Evolutionary conservation across 1,284 basidiomycete genomes (phyloP).

Genomic region (Macrocystidia cucumis): DNA sequence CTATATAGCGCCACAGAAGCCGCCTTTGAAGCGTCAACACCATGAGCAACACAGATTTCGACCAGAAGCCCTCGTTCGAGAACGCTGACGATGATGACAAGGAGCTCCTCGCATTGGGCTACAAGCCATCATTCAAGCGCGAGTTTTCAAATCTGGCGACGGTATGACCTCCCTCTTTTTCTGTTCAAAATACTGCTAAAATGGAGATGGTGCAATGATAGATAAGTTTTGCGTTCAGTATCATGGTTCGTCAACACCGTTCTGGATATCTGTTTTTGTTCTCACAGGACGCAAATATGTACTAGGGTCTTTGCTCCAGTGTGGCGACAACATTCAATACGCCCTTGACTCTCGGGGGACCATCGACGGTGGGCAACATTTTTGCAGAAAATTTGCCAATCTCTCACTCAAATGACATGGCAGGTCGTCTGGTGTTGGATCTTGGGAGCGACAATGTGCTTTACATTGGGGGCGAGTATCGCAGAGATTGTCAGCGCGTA

Average conservation of each 20-base stretch:
- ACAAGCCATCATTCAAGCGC: conserved; percentile 71
- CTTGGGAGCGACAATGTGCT: conserved; percentile 67
- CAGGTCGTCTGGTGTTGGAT: conserved; percentile 80
- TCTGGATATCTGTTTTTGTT: conserved; percentile 4
- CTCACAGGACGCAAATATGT: too few relatives aligned
- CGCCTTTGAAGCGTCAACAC: too few relatives aligned
- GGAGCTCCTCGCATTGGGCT: conserved; percentile 62
- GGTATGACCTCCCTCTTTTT: conserved; percentile 25
- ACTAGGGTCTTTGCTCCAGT: conserved; percentile 68
- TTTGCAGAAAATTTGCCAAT: neutral
- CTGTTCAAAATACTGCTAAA: neutral
- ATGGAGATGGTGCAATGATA: conserved; percentile 16
- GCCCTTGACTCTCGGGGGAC: conserved; percentile 69
- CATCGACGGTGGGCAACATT: conserved; percentile 50
- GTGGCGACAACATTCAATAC: conserved; percentile 80
- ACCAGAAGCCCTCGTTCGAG: too few relatives aligned
- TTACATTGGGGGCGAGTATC: conserved; percentile 71
- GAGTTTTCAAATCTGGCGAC: conserved; percentile 80
- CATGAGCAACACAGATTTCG: conserved; percentile 8
- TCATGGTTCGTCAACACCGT: conserved; percentile 41
- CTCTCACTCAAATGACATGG: conserved; percentile 2
- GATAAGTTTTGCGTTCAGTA: conserved; percentile 75
- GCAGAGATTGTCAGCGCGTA: conserved; percentile 77
- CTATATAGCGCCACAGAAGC: too few relatives aligned
- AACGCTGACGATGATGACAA: conserved; percentile 51